Conservation (phyloP, 2,329 filamentous ascomycete genomes). For the Penicillium sp. region DNA sequence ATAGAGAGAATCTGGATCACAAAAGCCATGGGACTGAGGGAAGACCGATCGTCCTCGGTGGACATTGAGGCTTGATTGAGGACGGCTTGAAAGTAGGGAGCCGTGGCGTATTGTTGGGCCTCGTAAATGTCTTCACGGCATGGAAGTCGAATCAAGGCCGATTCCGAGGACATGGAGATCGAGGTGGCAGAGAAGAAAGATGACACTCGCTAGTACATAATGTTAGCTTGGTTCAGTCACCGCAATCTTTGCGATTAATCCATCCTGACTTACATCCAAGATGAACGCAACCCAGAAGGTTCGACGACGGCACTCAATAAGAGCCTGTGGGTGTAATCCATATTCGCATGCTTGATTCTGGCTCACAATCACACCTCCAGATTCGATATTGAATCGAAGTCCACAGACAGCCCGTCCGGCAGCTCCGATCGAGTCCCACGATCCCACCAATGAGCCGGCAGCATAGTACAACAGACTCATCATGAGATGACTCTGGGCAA, state of each 20-base stretch:
- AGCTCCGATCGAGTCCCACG: constrained; percentile 65
- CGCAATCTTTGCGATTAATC: background rate
- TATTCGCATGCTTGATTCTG: constrained; percentile 56
- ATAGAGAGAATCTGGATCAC: constrained; percentile 64
- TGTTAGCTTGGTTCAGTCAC: constrained; percentile 15
- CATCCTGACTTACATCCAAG: constrained; percentile 58
- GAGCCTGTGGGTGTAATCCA: constrained; percentile 58
- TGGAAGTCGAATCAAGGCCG: constrained; percentile 69
- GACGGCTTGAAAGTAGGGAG: constrained; percentile 63
- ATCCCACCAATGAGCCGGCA: constrained; percentile 59
- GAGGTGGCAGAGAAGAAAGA: constrained; percentile 58
- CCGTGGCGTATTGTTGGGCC: constrained; percentile 57
- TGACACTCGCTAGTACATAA: constrained; percentile 55
- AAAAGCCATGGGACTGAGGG: constrained; percentile 59
- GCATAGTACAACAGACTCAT: constrained; percentile 68
- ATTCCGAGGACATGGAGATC: constrained; percentile 62
- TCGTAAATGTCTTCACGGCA: constrained; percentile 65
- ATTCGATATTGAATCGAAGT: constrained; percentile 66
- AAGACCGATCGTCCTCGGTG: constrained; percentile 41
- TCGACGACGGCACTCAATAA: constrained; percentile 67
- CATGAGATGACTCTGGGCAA: constrained; percentile 68
- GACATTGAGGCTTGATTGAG: constrained; percentile 44
- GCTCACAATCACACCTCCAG: constrained; percentile 50
- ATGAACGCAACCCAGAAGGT: constrained; percentile 74
- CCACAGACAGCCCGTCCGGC: constrained; percentile 63